Conservation (phyloP, 768 basidiomycete species). For the Rhizopogon sp. region DNA sequence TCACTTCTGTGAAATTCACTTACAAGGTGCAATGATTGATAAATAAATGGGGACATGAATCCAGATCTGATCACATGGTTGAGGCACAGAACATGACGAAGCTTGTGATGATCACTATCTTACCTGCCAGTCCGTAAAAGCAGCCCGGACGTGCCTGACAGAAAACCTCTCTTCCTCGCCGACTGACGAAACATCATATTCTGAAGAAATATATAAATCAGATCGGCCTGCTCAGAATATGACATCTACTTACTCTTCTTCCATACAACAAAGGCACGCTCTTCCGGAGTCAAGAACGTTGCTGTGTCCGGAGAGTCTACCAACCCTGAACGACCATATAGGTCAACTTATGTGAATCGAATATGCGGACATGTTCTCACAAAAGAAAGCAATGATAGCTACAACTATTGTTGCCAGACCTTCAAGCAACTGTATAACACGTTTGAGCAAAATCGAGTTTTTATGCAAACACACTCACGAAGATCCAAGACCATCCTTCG, state of each 20-base stretch:
- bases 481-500: slow-evolving; percentile 66
- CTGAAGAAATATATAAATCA: slow-evolving; percentile 23
- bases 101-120: background rate
- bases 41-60: slow-evolving; percentile 55
- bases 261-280: slow-evolving; percentile 49
- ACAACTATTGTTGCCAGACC: slow-evolving; percentile 57
- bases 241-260: slow-evolving; percentile 42
- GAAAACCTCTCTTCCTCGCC: slow-evolving; percentile 61
- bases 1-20: slow-evolving; percentile 20
- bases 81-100: background rate
- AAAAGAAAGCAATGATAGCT: slow-evolving; percentile 46
- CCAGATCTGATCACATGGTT: slow-evolving; percentile 32
- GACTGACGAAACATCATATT: slow-evolving; percentile 48
- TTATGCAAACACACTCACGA: slow-evolving; percentile 31
- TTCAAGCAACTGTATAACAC: slow-evolving; percentile 37
- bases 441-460: background rate
- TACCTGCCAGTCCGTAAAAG: slow-evolving; percentile 59
- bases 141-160: slow-evolving; percentile 44
- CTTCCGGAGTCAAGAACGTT: slow-evolving; percentile 56
- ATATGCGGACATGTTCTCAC: slow-evolving; percentile 22
- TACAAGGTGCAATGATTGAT: slow-evolving; percentile 54
- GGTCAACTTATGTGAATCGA: background rate
- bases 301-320: slow-evolving; percentile 61
- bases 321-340: slow-evolving; percentile 35
- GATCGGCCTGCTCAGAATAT: background rate